These are phyloP conservation scores for Fomitopsis palustris DNA, from an alignment of 1,284 basidiomycete species.

Conservation along the genomic window DNA sequence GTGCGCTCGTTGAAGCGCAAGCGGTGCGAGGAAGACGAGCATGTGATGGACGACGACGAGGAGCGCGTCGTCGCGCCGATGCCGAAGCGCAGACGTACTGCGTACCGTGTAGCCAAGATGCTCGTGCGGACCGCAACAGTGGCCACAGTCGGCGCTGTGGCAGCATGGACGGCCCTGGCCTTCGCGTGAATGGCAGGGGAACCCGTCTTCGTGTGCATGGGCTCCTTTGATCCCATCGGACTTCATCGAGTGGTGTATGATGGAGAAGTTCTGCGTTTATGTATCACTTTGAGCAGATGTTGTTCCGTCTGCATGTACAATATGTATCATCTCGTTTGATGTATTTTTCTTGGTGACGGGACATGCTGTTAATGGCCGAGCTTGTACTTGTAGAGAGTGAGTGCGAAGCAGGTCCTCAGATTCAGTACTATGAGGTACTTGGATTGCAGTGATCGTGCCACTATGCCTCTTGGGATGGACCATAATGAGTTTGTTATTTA, in stretches of 20 bases:
- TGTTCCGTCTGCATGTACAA: too few relatives aligned
- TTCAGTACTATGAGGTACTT: too few relatives aligned
- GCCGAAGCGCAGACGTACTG: slow-evolving; percentile 43
- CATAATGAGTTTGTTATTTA: too few relatives aligned
- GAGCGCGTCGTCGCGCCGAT: neutral
- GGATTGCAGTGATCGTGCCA: too few relatives aligned
- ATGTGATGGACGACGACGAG: neutral
- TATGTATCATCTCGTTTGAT: too few relatives aligned
- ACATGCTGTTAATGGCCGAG: too few relatives aligned
- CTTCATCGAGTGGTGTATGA: neutral
- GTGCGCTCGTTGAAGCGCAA: slow-evolving; percentile 32
- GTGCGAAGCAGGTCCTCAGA: too few relatives aligned
- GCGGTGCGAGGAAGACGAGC: slow-evolving; percentile 20
- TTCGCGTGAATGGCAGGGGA: slow-evolving; percentile 27
- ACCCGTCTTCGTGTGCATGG: neutral
- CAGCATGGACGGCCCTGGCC: slow-evolving; percentile 66
- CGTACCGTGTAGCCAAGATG: slow-evolving; percentile 34
- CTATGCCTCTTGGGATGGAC: too few relatives aligned
- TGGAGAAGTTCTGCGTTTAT: neutral
- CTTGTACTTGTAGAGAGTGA: too few relatives aligned
- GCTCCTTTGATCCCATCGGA: neutral
- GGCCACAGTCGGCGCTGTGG: slow-evolving; percentile 59
- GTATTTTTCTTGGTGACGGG: rapidly evolving
- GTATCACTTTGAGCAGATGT: neutral
- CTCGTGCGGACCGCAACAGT: slow-evolving; percentile 54